Evolutionary conservation across 257 asterid species (phyloP).

Genomic region (Catharanthus roseus): DNA sequence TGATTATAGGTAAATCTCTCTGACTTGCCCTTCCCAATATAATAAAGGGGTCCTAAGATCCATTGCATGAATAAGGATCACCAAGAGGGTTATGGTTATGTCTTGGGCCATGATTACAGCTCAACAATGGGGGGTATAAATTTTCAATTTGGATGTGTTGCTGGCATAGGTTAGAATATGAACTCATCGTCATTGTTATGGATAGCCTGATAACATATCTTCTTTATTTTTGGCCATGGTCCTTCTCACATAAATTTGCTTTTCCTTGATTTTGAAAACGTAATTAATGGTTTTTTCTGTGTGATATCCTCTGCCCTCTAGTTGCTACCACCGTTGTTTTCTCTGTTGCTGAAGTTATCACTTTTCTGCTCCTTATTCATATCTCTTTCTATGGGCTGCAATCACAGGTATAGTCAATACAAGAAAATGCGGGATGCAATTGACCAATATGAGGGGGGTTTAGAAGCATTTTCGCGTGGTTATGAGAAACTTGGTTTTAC

Average conservation of each 20-base stretch:
- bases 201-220: neutral
- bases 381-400: neutral
- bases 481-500: conserved; percentile 89
- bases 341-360: neutral
- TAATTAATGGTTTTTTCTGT: neutral
- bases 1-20: conserved; percentile 59
- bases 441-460: conserved; percentile 87
- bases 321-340: neutral
- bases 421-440: conserved; percentile 69
- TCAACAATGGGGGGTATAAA: neutral
- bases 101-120: neutral
- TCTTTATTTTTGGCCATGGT: neutral
- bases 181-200: neutral
- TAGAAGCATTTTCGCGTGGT: conserved; percentile 92
- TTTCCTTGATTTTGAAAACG: neutral
- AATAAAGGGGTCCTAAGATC: neutral
- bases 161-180: neutral
- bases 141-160: neutral
- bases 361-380: neutral
- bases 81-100: too few relatives aligned
- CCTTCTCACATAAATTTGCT: neutral
- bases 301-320: neutral
- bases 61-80: neutral
- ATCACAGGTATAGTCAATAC: conserved; percentile 72
- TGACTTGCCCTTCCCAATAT: neutral